Percentiles rank a stretch among this genome's conserved stretches.
These are phyloP conservation scores for Cytospora schulzeri DNA, from an alignment of 2,329 filamentous ascomycete genomes.

Conservation along the genomic window DNA sequence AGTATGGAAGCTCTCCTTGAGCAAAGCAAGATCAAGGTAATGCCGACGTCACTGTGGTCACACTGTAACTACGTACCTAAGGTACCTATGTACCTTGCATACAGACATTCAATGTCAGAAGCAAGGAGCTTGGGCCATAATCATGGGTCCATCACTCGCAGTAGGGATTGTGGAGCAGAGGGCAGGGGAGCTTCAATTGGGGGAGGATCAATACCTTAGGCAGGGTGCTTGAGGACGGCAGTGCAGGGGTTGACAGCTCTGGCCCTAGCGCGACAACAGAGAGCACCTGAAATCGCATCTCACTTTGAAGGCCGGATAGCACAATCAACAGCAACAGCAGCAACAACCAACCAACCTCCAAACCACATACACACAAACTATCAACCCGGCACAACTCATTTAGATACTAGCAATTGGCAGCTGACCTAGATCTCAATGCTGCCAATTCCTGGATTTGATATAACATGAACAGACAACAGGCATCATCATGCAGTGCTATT, in stretches of 20 bases:
- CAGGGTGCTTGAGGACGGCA: too few relatives aligned
- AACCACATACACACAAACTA: not conserved
- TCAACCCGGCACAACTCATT: not conserved
- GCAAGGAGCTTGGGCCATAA: conserved; percentile 28
- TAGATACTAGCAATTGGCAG: conserved; percentile 2
- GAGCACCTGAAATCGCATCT: conserved; percentile 5
- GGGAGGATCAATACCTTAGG: too few relatives aligned
- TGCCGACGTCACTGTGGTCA: conserved; percentile 18
- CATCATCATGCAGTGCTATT: conserved; percentile 87
- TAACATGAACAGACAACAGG: conserved; percentile 35
- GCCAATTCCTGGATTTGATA: conserved; percentile 19
- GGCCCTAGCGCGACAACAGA: conserved; percentile 3
- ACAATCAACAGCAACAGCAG: not conserved
- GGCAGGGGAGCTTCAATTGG: conserved; percentile 8
- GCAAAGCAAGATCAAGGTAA: conserved; percentile 1
- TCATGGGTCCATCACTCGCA: not conserved
- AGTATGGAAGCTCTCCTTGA: not conserved
- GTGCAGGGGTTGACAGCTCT: not conserved
- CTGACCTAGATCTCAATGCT: conserved; percentile 7
- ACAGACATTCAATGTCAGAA: not conserved
- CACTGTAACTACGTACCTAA: not conserved
- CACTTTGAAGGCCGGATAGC: not conserved
- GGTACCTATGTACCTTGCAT: not conserved
- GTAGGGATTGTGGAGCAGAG: not conserved
- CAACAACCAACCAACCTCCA: not conserved